Conservation (phyloP, 2,329 filamentous ascomycete genomes). For the Ciborinia camelliae region DNA sequence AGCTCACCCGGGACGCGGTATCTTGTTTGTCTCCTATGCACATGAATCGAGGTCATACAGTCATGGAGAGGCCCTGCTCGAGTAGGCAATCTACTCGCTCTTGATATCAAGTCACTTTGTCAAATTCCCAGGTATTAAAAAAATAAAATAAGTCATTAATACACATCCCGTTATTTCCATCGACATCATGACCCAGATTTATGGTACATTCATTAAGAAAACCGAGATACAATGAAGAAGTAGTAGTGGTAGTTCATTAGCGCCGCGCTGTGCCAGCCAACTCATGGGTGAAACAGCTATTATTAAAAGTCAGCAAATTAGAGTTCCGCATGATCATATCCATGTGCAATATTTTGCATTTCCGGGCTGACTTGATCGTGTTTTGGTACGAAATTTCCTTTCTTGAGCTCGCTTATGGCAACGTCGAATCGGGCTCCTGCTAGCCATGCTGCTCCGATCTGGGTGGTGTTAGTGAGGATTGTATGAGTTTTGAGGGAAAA, state of each 20-base stretch:
- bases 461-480: slow-evolving; percentile 24
- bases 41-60: no score
- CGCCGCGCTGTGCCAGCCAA: not conserved
- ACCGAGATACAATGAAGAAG: slow-evolving; percentile 19
- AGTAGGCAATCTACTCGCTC: not conserved
- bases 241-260: slow-evolving; percentile 10
- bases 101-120: not conserved
- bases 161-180: slow-evolving; percentile 12
- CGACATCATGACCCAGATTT: not conserved
- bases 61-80: no score
- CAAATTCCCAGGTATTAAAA: not conserved
- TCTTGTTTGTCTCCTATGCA: no score
- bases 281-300: not conserved
- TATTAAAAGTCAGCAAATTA: slow-evolving; percentile 18
- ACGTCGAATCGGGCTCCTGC: slow-evolving; percentile 81
- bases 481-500: slow-evolving; percentile 23
- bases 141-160: not conserved
- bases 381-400: slow-evolving; percentile 42
- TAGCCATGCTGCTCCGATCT: slow-evolving; percentile 76
- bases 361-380: slow-evolving; percentile 25
- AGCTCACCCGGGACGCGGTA: no score
- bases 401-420: slow-evolving; percentile 53
- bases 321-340: slow-evolving; percentile 34
- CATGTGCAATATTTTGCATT: slow-evolving; percentile 31
- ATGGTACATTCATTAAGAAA: slow-evolving; percentile 3